These are phyloP conservation scores for Wolfiporia cocos DNA, from an alignment of 1,284 basidiomycete genomes.

Conservation along the genomic window DNA sequence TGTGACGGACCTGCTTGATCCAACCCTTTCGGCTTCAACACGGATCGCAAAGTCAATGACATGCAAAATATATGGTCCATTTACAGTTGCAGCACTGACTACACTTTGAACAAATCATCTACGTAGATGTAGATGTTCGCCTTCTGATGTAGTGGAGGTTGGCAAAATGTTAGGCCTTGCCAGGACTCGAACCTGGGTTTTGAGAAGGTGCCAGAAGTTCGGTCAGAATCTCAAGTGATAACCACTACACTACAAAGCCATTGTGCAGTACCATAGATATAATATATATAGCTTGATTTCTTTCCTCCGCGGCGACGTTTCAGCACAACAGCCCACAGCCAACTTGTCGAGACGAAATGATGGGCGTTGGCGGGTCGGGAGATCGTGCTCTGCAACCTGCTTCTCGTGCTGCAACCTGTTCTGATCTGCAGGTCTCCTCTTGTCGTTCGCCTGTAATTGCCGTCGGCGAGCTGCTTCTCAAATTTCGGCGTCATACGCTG, in stretches of 20 bases:
- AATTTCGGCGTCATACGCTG: neutral
- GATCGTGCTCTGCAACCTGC: neutral
- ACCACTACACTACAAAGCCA: conserved; percentile 6
- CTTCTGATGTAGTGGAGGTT: no score
- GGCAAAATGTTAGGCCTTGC: conserved; percentile 1
- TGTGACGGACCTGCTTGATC: no score
- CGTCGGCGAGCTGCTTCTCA: neutral
- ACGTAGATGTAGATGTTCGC: no score
- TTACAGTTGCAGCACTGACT: no score
- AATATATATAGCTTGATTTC: neutral
- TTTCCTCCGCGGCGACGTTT: neutral
- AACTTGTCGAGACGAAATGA: neutral
- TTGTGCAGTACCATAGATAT: no score
- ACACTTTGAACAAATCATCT: no score
- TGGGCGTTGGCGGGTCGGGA: neutral
- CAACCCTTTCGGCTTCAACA: no score
- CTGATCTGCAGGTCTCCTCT: neutral
- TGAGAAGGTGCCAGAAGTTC: neutral
- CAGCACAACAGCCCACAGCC: neutral
- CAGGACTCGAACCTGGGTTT: conserved; percentile 7
- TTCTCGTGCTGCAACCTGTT: neutral
- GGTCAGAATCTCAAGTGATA: conserved; percentile 7
- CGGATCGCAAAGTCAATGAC: no score
- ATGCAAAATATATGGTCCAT: no score
- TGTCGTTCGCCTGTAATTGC: neutral